Evolutionary conservation across 352 stramenopile genomes (phyloP), one percentile per base, ranked within the genome.

Genomic region (Phytophthora macrochlamydospora): DNA sequence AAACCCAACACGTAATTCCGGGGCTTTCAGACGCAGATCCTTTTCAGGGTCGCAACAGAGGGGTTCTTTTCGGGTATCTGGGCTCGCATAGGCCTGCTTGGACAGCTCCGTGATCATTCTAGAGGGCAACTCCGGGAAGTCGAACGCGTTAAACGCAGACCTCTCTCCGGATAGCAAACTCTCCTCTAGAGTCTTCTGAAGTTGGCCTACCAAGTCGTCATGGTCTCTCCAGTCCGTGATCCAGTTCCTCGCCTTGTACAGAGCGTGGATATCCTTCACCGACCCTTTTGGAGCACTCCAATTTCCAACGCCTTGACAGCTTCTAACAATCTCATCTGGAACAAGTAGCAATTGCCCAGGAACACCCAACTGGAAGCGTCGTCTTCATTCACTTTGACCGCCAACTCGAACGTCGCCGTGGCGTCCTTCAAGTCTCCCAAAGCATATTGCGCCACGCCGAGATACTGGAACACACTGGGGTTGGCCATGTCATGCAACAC

Each of bases 221-320:
- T 78, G 69, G 42, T 89, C 83, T 7, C 70, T 60, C 87, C 87
- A 95, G 59, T 78, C 65, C 7, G 82, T 79, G 57, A 93, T 76
- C 87, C 83, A 93, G 48, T 83, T 89, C 6, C 81, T 71, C 11
- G 78, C 75, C 51, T 93, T 93, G 45, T 88, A 78, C 3, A 95
- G 64, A 3, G 71, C 59, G 46, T 87, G 73, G 40, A 76, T 49
- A 28, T 85, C 68, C 5, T 59, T 37, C 7, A 46, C 58, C 12
- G 71, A 67, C 0, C 74, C 71, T 37, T 89, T 81, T 32, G 79
- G 45, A 12, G 79, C 31, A 90, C 69, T 0, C 73, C 87, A 14
- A 84, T 59, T 48, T 89, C 78, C 18, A 92, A 73, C 30, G 75
- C 82, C 3, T 28, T 38, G 1, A 77, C 75, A 1, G 87, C 82